Conservation (phyloP, 73 alveolate genomes). For the Paramecium biaurelia region DNA sequence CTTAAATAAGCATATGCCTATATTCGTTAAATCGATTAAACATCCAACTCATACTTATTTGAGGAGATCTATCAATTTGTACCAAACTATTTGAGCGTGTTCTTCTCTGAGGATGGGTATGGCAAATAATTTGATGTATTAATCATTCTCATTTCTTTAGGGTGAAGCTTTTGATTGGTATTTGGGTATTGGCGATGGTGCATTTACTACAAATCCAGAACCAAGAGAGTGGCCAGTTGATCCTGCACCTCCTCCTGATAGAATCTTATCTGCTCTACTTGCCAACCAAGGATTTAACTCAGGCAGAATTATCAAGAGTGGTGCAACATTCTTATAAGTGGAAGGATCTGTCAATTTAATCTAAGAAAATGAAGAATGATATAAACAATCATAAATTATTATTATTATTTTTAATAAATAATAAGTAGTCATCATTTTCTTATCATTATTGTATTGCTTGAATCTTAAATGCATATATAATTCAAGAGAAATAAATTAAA, state of each 20-base stretch:
- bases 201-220: slow-evolving; percentile 27
- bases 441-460: background rate
- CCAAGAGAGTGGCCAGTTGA: slow-evolving; percentile 28
- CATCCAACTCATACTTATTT: background rate
- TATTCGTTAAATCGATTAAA: background rate
- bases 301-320: slow-evolving; percentile 12
- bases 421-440: background rate
- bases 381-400: background rate
- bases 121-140: slow-evolving; percentile 6
- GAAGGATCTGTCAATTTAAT: background rate
- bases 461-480: background rate
- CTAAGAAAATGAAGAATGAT: background rate
- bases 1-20: slow-evolving; percentile 36
- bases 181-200: slow-evolving; percentile 54
- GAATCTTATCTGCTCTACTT: slow-evolving; percentile 6
- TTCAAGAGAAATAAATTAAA: background rate
- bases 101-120: slow-evolving; percentile 38
- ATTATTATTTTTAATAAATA: background rate
- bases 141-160: background rate
- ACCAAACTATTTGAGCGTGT: slow-evolving; percentile 6
- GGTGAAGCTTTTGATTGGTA: slow-evolving; percentile 49
- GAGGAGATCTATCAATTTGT: slow-evolving; percentile 33
- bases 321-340: background rate
- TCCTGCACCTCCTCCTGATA: slow-evolving; percentile 48
- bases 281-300: slow-evolving; percentile 47